Conservation (phyloP, 805 yeast species). For the Candida sonorensis region DNA sequence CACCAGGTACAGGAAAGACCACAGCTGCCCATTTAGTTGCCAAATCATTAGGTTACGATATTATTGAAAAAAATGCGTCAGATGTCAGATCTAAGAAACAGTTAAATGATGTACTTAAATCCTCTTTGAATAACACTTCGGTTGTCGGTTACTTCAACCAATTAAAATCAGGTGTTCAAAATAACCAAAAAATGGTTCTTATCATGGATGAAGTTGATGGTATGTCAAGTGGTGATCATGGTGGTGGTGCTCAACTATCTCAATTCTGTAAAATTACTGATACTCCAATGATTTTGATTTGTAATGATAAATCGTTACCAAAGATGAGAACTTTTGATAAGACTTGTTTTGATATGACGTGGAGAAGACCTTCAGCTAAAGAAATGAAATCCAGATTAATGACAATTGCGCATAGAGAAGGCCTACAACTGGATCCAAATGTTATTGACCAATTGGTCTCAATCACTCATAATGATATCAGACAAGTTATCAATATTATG, state of each 20-base stretch:
- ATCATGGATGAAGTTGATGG: constrained; percentile 99
- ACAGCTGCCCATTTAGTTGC: constrained; percentile 77
- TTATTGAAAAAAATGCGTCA: constrained; percentile 74
- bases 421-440: constrained; percentile 69
- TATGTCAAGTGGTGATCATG: constrained; percentile 98
- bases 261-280: constrained; percentile 77
- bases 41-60: constrained; percentile 59
- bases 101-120: constrained; percentile 60
- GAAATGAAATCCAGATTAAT: constrained; percentile 78
- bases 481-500: constrained; percentile 87
- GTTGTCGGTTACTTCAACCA: constrained; percentile 66
- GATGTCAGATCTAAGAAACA: constrained; percentile 86
- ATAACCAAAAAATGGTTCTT: constrained; percentile 57
- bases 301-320: constrained; percentile 88
- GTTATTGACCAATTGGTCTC: constrained; percentile 79
- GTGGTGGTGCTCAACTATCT: constrained; percentile 95
- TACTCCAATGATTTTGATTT: constrained; percentile 86
- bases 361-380: constrained; percentile 80
- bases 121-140: constrained; percentile 74
- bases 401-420: constrained; percentile 86
- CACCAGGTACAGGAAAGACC: constrained; percentile 84
- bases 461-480: constrained; percentile 82
- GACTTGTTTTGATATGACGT: constrained; percentile 70
- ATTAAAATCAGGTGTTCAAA: constrained; percentile 13
- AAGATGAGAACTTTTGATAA: constrained; percentile 95